Percentiles rank a stretch among this genome's conserved stretches.
Evolutionary conservation across 805 yeast species (phyloP).

Genomic region (Candida nitratophila): DNA sequence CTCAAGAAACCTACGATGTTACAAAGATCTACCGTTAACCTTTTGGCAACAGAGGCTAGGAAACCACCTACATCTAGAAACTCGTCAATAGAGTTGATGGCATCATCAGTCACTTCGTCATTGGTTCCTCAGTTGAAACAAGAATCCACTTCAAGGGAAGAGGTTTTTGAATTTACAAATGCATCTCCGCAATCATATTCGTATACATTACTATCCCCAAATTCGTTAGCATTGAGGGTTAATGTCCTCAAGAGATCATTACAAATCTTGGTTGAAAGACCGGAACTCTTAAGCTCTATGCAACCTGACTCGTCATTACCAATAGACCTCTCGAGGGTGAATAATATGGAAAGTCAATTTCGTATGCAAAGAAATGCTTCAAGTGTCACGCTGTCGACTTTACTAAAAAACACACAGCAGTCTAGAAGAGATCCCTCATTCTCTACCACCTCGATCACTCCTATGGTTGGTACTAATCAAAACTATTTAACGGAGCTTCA

Average conservation of each 20-base stretch:
- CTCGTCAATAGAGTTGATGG: neutral
- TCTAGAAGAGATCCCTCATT: slow-evolving; percentile 6
- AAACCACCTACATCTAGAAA: neutral
- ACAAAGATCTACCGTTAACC: neutral
- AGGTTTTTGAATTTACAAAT: slow-evolving; percentile 59
- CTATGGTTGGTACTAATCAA: neutral
- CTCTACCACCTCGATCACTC: neutral
- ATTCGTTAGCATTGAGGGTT: slow-evolving; percentile 67
- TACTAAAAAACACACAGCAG: slow-evolving; percentile 28
- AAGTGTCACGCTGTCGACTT: slow-evolving; percentile 39
- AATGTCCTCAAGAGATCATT: slow-evolving; percentile 70
- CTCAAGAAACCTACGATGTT: neutral
- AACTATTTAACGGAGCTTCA: neutral
- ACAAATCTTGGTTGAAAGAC: slow-evolving; percentile 64
- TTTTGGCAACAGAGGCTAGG: neutral
- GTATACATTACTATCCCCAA: slow-evolving; percentile 75
- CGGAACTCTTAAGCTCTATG: slow-evolving; percentile 33
- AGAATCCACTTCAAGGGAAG: slow-evolving; percentile 15
- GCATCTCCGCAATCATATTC: slow-evolving; percentile 83
- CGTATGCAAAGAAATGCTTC: slow-evolving; percentile 37
- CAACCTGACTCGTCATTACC: slow-evolving; percentile 6
- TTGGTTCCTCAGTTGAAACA: too few relatives aligned
- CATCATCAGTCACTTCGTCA: neutral
- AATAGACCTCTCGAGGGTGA: slow-evolving; percentile 3
- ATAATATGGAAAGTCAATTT: slow-evolving; percentile 18